Percentiles rank a stretch among this genome's conserved stretches.
phyloP scores from a whole-genome alignment of 2,329 filamentous ascomycete genomes.

The Fusarium floridanum region DNA sequence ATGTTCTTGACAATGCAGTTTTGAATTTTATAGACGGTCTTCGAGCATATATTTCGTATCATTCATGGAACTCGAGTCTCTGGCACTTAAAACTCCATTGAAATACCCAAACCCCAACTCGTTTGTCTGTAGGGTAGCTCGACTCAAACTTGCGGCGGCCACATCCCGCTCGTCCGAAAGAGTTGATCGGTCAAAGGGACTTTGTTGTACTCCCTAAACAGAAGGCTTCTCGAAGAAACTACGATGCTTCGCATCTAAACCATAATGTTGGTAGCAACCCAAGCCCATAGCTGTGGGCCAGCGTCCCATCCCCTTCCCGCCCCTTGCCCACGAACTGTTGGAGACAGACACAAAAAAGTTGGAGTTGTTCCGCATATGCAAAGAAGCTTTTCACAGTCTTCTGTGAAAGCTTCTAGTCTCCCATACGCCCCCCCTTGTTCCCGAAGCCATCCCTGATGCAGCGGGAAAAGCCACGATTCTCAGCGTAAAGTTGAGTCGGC shows the following conservation, averaged over 20 bases:
- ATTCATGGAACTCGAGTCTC: not conserved
- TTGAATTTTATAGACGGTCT: not conserved
- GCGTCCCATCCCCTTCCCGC: not conserved
- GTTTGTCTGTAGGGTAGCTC: not conserved
- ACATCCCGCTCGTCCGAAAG: not conserved
- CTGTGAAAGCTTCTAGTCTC: not conserved
- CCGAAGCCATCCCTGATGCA: not conserved
- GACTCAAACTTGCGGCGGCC: not conserved
- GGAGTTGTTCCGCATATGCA: conserved; percentile 19
- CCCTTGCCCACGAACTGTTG: conserved; percentile 17
- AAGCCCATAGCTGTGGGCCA: conserved; percentile 1
- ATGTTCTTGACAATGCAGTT: not conserved
- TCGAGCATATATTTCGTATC: rapidly evolving
- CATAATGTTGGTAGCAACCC: not conserved
- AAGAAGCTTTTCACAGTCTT: not conserved
- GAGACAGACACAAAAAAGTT: conserved; percentile 18
- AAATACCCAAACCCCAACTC: not conserved
- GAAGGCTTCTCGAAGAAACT: conserved; percentile 7
- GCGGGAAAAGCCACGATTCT: not conserved
- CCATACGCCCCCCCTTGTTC: not conserved
- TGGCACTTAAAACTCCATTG: not conserved
- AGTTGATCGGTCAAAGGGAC: not conserved
- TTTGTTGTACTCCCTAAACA: not conserved
- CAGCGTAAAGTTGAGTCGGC: not conserved
- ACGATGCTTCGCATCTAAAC: not conserved